A percentile compares a stretch with the other conserved stretches of the same genome.
Evolutionary conservation across 306 rosid genomes (phyloP).

Genomic region (Hylodesmum podocarpum): DNA sequence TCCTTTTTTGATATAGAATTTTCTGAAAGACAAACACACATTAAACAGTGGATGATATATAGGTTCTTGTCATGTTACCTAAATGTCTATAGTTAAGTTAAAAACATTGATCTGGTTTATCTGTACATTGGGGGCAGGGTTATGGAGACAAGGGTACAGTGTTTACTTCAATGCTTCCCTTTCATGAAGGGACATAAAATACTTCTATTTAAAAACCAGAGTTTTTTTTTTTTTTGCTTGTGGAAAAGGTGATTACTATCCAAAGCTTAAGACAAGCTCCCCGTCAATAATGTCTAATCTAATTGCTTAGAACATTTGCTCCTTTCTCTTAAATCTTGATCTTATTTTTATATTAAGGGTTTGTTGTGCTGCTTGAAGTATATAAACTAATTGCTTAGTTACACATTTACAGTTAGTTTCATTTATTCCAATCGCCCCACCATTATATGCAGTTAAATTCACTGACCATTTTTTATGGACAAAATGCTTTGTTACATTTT

Average conservation of each 20-base stretch:
- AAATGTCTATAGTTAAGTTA: slow-evolving; percentile 2
- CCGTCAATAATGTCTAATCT: not conserved
- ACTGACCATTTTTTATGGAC: not conserved
- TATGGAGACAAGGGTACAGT: not conserved
- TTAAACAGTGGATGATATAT: not conserved
- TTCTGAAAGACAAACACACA: not conserved
- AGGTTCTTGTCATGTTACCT: not conserved
- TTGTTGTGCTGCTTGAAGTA: not conserved
- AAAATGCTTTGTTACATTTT: not conserved
- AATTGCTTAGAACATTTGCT: not conserved
- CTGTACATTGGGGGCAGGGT: not conserved
- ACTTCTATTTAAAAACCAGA: not conserved
- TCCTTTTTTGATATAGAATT: not conserved
- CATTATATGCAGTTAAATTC: not conserved
- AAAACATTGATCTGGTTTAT: not conserved
- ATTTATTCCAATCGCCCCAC: not conserved
- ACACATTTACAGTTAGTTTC: not conserved
- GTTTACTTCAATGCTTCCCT: slow-evolving; percentile 2
- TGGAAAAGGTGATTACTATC: not conserved
- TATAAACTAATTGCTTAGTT: not conserved
- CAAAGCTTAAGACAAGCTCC: not conserved
- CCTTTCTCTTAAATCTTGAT: not conserved
- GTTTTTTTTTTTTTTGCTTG: not conserved
- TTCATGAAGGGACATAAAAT: not conserved
- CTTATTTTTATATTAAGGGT: not conserved